Evolutionary conservation across 768 basidiomycete genomes (phyloP).

Genomic region (Auriscalpium vulgare): DNA sequence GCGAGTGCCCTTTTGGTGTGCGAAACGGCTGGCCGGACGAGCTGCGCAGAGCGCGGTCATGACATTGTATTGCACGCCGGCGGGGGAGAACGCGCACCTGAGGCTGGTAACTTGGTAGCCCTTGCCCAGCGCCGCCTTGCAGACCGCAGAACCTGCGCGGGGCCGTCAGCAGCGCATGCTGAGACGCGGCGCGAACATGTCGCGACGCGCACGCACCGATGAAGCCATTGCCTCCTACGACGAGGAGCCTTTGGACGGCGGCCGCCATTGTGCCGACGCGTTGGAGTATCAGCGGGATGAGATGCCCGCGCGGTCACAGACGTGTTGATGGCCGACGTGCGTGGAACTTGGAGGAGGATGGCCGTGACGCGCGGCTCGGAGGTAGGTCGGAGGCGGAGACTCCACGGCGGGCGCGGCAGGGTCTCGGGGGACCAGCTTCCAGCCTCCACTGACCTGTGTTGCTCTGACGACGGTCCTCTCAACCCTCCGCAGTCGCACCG

Average conservation of each 20-base stretch:
- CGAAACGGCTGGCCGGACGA: conserved; percentile 80
- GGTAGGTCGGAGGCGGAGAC: too few relatives aligned
- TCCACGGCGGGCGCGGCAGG: too few relatives aligned
- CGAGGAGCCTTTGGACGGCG: conserved; percentile 59
- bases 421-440: too few relatives aligned
- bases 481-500: too few relatives aligned
- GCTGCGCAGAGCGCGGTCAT: conserved; percentile 30
- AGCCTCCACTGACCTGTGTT: too few relatives aligned
- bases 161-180: neutral
- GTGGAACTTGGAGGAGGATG: too few relatives aligned
- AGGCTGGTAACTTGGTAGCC: conserved; percentile 88
- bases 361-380: too few relatives aligned
- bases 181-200: neutral
- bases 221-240: conserved; percentile 98
- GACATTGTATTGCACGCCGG: neutral
- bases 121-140: conserved; percentile 74
- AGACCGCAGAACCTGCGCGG: conserved; percentile 80
- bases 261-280: conserved; percentile 8
- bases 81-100: conserved; percentile 43
- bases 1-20: conserved; percentile 85
- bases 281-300: neutral
- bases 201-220: conserved; percentile 50
- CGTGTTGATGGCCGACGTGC: too few relatives aligned
- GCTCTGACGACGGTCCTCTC: too few relatives aligned
- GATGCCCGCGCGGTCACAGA: too few relatives aligned